Base-by-base conservation (phyloP, 768 basidiomycete species). In the Serendipita sp. region DNA sequence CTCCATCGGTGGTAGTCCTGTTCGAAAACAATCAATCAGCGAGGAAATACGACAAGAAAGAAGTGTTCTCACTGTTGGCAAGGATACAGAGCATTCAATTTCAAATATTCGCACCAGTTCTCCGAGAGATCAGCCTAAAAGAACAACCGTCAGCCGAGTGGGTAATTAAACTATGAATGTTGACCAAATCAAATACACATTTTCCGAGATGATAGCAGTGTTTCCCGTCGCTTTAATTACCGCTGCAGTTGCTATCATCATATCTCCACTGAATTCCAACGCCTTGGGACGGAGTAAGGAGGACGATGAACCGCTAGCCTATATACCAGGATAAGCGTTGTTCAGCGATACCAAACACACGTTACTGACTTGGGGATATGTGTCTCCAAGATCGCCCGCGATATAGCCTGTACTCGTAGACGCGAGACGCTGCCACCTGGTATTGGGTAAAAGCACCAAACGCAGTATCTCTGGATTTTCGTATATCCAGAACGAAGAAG, bases 71-170 rank as follows among this genome's bases (percentile, higher is more conserved):
- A 24, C 24, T 24, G 24, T 24, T 24, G 24, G 24, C 24, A 0
- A 24, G 24, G 24, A 24, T 24, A 24, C 24, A 24, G 24, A 24
- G 24, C 24, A 24, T 24, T 24, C 24, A 24, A 24, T 24, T 24
- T 24, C 24, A 24, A 24, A 24, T 24, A 85, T 62, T 81, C 77
- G 0, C 83, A 81, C 84, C 84, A 87, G 71, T 83, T 81, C 67
- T 80, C 77, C 35, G 85, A 76, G 32, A 86, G 76, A 18, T 68
- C 65, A 66, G 75, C 76, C 79, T 82, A 60, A 0, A 32, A 30
- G 24, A 24, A 24, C 24, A 24, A 24, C 24, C 24, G 24, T 24
- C 24, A 24, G 24, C 24, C 24, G 24, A 24, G 24, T 24, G 24
- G 24, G 24, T 24, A 24, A 24, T 24, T 24, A 24, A 24, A 24